Base-by-base conservation (phyloP, 768 basidiomycete genomes). In the Leccinum obscurum region DNA sequence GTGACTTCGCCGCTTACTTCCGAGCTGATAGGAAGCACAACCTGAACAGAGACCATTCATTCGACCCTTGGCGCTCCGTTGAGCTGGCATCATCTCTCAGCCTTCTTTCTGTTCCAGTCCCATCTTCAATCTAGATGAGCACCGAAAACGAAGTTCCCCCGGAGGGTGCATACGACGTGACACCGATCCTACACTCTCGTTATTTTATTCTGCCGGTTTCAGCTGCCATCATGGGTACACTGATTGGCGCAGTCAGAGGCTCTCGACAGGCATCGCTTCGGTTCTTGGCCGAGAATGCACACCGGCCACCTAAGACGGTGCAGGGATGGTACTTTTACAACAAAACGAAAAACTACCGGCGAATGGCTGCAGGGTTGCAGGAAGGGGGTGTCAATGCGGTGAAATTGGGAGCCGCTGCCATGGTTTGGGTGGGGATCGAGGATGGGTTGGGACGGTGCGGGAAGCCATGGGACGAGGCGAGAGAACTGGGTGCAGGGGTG, bases 301-400 rank as follows among this genome's bases (percentile, higher is more conserved):
- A 96, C 75, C 82, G 92, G 57, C 82, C 89, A 52, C 93, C 93
- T 22, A 87, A 77, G 65, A 96, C 94, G 32, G 82, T 93, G 59
- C 85, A 88, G 65, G 94, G 94, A 60, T 95, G 94, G 93, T 96
- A 95, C 74, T 90, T 93, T 67, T 95, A 96, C 85, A 90, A 93
- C 72, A 95, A 95, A 80, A 94, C 92, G 30, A 96, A 95, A 75
- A 95, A 95, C 78, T 95, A 95, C 80, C 80, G 84, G 66, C 85
- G 94, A 65, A 81, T 93, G 68, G 80, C 86, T 62, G 88, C 83
- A 0, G 93, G 83, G 9, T 70, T 95, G 70, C 84, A 83, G 67
- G 86, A 84, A 15, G 93, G 84, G 6, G 88, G 81, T 1, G 62
- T 64, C 58, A 84, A 91, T 54, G 87, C 81, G 1, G 64, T 72